Evolutionary conservation across 768 basidiomycete genomes (phyloP), one percentile per base, ranked within the genome.

Genomic region (Mycena pura): DNA sequence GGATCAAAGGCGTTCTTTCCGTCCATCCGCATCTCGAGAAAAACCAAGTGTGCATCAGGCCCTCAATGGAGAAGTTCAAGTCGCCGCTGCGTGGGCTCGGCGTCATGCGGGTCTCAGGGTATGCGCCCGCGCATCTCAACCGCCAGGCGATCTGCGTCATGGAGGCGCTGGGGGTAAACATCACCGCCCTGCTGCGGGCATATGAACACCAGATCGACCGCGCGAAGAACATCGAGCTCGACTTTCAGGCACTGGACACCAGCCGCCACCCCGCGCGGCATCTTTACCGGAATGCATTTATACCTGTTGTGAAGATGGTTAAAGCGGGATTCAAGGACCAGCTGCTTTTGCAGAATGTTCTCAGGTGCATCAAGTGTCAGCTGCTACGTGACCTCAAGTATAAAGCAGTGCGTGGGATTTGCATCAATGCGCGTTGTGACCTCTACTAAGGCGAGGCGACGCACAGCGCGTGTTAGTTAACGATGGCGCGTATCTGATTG

Each of bases 141-240:
- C 66, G 66, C n/a, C 66, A 67, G 43, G 66, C 66, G 15, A 67
- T 67, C 54, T 46, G 46, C 39, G 41, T 64, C 29, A 52, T 67
- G 59, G 14, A 32, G 11, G 40, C 63, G 28, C 55, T 64, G 10
- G 66, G 66, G 1, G 56, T 67, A 44, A 43, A 52, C 48, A 34
- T 31, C 8, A 43, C 43, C 28, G 41, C 45, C 25, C 55, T 67
- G 0, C 36, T 64, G 2, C 15, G 21, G 5, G 13, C 9, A 6
- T 64, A 47, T 51, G 31, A 25, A 10, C 17, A 17, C 7, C 66
- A 67, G 43, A 62, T 67, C 40, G 9, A 19, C 6, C 60, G 57
- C 24, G 63, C 60, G 2, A 31, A 63, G 36, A 53, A 53, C 9
- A 39, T 67, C 1, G 66, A 65, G 31, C 21, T 31, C 1, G 59